Conservation (phyloP, 2,329 filamentous ascomycete genomes). For the Ophiosphaerella korrae region DNA sequence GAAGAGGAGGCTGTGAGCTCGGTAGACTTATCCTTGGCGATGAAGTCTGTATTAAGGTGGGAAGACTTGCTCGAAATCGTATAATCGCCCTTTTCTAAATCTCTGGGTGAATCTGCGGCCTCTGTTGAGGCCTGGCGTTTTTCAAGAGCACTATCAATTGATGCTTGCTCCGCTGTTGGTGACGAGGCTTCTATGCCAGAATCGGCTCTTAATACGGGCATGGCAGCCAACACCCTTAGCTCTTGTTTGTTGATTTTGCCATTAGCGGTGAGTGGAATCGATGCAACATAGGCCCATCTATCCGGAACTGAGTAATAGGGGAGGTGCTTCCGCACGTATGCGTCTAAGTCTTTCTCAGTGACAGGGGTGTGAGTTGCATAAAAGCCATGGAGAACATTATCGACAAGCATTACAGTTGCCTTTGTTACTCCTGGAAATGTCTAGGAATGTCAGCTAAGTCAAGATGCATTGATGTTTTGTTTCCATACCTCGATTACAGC, state of each 20-base stretch:
- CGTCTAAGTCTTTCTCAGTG: slow-evolving; percentile 44
- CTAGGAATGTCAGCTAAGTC: slow-evolving; percentile 18
- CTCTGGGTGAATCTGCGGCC: not conserved
- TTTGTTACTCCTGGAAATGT: slow-evolving; percentile 54
- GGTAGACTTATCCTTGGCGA: slow-evolving; percentile 14
- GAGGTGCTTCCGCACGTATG: slow-evolving; percentile 51
- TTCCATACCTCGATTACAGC: slow-evolving; percentile 27
- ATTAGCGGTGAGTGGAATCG: slow-evolving; percentile 59
- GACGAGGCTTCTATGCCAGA: slow-evolving; percentile 3
- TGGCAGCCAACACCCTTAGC: slow-evolving; percentile 43
- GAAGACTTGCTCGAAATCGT: slow-evolving; percentile 18
- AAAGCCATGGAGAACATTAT: slow-evolving; percentile 58
- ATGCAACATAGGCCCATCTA: slow-evolving; percentile 50
- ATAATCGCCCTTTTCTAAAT: slow-evolving; percentile 15
- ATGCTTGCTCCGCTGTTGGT: not conserved
- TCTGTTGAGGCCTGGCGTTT: not conserved
- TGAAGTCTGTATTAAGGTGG: slow-evolving; percentile 9
- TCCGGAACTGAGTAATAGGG: slow-evolving; percentile 63
- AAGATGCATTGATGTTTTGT: not conserved
- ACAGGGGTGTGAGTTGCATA: slow-evolving; percentile 48
- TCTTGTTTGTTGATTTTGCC: slow-evolving; percentile 62
- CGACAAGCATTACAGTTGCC: slow-evolving; percentile 56
- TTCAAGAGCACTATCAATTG: not conserved
- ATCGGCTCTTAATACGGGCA: slow-evolving; percentile 1
- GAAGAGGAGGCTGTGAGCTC: slow-evolving; percentile 12